A percentile compares a stretch with the other conserved stretches of the same genome.
phyloP scores from a whole-genome alignment of 768 basidiomycete species.

The Psilocybe tampanensis region DNA sequence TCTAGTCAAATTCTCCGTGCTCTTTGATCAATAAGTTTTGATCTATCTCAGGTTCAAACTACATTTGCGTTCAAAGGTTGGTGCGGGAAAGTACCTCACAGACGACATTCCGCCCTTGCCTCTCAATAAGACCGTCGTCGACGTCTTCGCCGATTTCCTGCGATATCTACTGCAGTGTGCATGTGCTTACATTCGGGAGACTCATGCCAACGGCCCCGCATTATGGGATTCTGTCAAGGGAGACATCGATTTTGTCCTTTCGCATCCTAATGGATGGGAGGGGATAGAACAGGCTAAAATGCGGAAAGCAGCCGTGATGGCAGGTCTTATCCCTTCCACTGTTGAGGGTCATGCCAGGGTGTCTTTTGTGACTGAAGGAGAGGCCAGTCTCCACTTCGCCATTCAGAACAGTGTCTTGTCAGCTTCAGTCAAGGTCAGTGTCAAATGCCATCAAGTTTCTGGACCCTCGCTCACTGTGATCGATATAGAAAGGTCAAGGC shows the following conservation, averaged over 20 bases:
- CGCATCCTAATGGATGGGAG: conserved; percentile 46
- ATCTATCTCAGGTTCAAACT: conserved; percentile 33
- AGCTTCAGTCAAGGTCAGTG: conserved; percentile 5
- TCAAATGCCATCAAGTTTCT: too few species aligned
- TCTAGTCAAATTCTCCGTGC: not conserved
- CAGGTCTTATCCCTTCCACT: conserved; percentile 38
- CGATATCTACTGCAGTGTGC: conserved; percentile 45
- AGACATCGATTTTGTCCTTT: conserved; percentile 43
- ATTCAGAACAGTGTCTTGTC: conserved; percentile 28
- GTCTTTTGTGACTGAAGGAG: too few species aligned
- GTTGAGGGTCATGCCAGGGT: conserved; percentile 32
- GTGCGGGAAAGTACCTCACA: conserved; percentile 24
- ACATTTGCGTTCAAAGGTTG: conserved; percentile 25
- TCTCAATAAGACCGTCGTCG: conserved; percentile 39
- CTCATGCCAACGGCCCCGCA: conserved; percentile 39
- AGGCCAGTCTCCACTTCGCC: too few species aligned
- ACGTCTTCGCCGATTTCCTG: conserved; percentile 53
- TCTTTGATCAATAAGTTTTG: too few species aligned
- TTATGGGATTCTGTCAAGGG: conserved; percentile 42
- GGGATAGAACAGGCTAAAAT: conserved; percentile 43
- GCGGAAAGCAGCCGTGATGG: conserved; percentile 42
- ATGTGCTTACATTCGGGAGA: conserved; percentile 43
- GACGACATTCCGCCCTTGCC: conserved; percentile 42
- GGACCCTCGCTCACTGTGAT: too few species aligned
- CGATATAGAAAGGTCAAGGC: too few species aligned